phyloP scores from a whole-genome alignment of 1,284 basidiomycete genomes.

The Neotropicomus parvogracilis region DNA sequence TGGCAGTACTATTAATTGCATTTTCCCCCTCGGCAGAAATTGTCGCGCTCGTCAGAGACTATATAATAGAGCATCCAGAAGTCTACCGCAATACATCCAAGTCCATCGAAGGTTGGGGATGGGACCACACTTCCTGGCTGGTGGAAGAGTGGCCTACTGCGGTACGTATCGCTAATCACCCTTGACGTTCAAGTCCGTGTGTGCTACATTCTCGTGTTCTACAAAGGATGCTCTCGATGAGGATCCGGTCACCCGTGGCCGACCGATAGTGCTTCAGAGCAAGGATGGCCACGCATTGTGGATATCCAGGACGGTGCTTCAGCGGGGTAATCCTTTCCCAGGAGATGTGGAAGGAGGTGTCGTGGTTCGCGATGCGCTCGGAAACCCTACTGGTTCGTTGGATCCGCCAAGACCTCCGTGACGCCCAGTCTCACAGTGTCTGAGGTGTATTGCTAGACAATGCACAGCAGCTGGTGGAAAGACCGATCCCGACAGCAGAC shows the following conservation, averaged over 20 bases:
- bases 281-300: constrained; percentile 90
- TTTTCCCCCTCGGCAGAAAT: constrained; percentile 45
- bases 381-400: constrained; percentile 69
- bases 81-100: no score
- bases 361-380: constrained; percentile 70
- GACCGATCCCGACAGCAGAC: constrained; percentile 61
- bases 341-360: constrained; percentile 73
- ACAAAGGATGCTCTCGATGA: no score
- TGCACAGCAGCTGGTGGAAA: constrained; percentile 62
- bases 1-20: not conserved
- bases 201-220: no score
- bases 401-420: constrained; percentile 3
- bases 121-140: constrained; percentile 82
- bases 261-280: constrained; percentile 70
- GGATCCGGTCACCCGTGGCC: no score
- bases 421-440: constrained; percentile 5
- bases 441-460: constrained; percentile 69
- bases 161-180: no score
- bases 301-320: constrained; percentile 67
- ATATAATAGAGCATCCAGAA: constrained; percentile 58
- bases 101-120: constrained; percentile 81
- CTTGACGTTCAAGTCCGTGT: no score
- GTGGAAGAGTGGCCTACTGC: constrained; percentile 69
- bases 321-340: constrained; percentile 60
- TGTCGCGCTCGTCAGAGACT: constrained; percentile 55